Base-by-base conservation (phyloP, 257 asterid genomes). In the Solanum commersonii region DNA sequence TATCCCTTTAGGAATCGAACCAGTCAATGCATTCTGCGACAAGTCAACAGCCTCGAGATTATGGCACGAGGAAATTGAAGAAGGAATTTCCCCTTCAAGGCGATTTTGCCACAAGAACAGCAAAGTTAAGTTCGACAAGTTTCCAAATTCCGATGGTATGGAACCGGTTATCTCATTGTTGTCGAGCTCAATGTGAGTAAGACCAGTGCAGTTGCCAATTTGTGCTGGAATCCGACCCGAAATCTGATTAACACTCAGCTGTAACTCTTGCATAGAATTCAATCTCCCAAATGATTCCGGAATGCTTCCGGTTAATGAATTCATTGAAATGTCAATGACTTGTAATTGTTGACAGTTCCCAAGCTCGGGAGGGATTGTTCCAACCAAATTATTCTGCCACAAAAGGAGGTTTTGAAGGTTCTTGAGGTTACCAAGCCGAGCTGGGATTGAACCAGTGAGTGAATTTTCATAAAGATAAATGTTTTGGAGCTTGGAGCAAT, bases 91-190 rank as follows among this genome's bases (percentile, higher is more conserved):
- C 5, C 98, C 98, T 87, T 90, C 92, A 74, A 95, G 87, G 10
- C 91, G 94, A 87, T 95, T 95, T 81, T 93, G 94, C 98, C 98
- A 95, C 49, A 95, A 78, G 87, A 94, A 95, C 40, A 95, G 29
- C 65, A 95, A 76, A 1, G 94, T 94, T 6, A 95, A 87, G 73
- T 95, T 94, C 20, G 59, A 40, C 83, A 95, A 71, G 70, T 91
- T 92, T 12, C 97, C 98, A 13, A 94, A 87, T 74, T 94, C 96
- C 5, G 88, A 74, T 38, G 98, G 98, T 71, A 95, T 94, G 59
- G 90, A 91, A 83, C 98, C 98, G 27, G 94, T 90, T 84, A 95
- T 65, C 74, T 94, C 95, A 82, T 95, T 95, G 95, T 95, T 94
- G 37, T 94, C 98, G 25, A 95, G 94, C 91, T 95, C 98, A 65